A percentile compares a stretch with the other conserved stretches of the same genome.
phyloP scores from a whole-genome alignment of 352 stramenopile genomes.

The Globisporangium echinulatum region DNA sequence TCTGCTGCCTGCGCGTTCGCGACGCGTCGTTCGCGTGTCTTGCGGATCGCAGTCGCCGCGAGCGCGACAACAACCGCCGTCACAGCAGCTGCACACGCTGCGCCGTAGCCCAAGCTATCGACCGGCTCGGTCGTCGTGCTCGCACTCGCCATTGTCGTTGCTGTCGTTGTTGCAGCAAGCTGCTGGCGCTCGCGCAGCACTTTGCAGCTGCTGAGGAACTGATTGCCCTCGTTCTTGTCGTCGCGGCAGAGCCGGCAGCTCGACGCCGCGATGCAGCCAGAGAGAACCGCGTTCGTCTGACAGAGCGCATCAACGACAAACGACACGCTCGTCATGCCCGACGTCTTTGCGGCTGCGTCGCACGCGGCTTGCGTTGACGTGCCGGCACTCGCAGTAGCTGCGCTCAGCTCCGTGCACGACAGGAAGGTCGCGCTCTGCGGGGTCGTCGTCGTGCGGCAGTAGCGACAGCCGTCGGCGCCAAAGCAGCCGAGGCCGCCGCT shows the following conservation, averaged over 20 bases:
- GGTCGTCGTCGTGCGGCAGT: conserved; percentile 21
- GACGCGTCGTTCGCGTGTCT: background rate
- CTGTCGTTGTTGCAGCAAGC: background rate
- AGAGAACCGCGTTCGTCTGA: conserved; percentile 19
- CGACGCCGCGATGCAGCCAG: conserved; percentile 38
- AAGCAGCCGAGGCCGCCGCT: conserved; percentile 32
- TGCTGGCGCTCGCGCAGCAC: conserved; percentile 22
- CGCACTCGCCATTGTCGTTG: background rate
- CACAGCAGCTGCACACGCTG: too few species aligned
- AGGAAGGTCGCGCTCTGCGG: conserved; percentile 19
- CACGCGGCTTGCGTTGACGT: conserved; percentile 17
- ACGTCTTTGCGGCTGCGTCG: conserved; percentile 16
- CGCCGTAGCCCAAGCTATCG: background rate
- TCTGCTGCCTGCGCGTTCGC: background rate
- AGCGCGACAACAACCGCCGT: conserved; percentile 3
- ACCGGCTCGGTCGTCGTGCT: background rate
- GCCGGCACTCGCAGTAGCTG: conserved; percentile 10
- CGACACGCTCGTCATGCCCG: conserved; percentile 31
- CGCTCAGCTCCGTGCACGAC: conserved; percentile 14
- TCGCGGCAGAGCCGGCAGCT: conserved; percentile 47
- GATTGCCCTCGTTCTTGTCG: conserved; percentile 52
- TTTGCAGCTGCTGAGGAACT: conserved; percentile 49
- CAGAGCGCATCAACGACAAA: conserved; percentile 39
- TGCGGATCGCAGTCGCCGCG: conserved; percentile 16
- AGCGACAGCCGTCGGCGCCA: conserved; percentile 13